Evolutionary conservation across 2,329 filamentous ascomycete species (phyloP).

Genomic region (Monilinia aucupariae): DNA sequence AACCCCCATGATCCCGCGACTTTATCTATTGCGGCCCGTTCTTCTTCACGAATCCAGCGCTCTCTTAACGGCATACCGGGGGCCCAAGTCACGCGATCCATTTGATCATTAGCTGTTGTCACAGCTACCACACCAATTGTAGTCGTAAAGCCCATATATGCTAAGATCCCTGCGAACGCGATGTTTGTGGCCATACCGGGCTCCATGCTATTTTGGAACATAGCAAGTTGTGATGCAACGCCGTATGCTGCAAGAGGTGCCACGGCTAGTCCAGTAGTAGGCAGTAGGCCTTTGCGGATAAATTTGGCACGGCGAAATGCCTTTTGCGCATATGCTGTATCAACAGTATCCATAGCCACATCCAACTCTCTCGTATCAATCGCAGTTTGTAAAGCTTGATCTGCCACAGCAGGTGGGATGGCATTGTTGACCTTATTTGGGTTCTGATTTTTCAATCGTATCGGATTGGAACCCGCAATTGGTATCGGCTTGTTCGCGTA

Average conservation of each 20-base stretch:
- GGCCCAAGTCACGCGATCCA: conserved; percentile 88
- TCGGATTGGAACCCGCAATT: conserved; percentile 50
- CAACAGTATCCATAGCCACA: conserved; percentile 69
- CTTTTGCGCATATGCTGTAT: conserved; percentile 60
- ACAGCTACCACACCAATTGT: conserved; percentile 80
- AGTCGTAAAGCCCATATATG: conserved; percentile 75
- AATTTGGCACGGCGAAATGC: conserved; percentile 65
- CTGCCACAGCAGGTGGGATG: conserved; percentile 64
- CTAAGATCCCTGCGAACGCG: conserved; percentile 72
- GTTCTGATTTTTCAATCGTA: conserved; percentile 57
- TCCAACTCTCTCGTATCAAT: conserved; percentile 74
- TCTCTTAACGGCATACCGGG: conserved; percentile 73
- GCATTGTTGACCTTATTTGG: conserved; percentile 66
- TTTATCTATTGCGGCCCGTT: conserved; percentile 79
- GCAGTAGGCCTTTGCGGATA: conserved; percentile 57
- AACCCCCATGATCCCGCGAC: conserved; percentile 91
- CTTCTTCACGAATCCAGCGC: conserved; percentile 84
- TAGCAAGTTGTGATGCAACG: conserved; percentile 61
- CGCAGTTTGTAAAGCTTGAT: conserved; percentile 70
- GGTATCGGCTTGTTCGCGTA: conserved; percentile 81
- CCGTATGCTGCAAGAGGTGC: conserved; percentile 65
- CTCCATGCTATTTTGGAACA: conserved; percentile 72
- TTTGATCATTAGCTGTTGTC: conserved; percentile 87
- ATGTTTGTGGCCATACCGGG: conserved; percentile 66
- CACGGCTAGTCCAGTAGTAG: conserved; percentile 49